phyloP scores from a whole-genome alignment of 306 rosid genomes.

The Trifolium dubium region DNA sequence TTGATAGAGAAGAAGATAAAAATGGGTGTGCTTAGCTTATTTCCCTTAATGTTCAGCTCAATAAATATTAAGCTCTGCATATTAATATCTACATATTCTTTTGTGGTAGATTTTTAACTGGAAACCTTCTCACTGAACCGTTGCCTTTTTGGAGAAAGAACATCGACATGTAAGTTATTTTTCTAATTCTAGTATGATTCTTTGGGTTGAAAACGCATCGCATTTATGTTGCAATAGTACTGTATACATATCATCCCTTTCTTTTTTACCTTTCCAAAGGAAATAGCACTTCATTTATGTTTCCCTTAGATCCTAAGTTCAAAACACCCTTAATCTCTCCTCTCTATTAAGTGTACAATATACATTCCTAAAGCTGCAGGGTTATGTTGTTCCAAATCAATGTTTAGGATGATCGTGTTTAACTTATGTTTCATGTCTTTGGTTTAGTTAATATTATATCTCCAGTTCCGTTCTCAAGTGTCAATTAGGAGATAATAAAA shows the following conservation, averaged over 20 bases:
- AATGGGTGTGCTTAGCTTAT: background rate
- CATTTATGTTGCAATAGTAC: background rate
- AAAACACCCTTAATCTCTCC: background rate
- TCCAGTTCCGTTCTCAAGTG: background rate
- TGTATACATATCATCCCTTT: background rate
- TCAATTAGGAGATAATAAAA: background rate
- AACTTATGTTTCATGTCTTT: background rate
- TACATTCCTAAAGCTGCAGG: background rate
- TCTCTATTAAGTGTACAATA: background rate
- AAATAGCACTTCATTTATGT: background rate
- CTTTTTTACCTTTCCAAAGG: background rate
- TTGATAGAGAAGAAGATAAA: background rate
- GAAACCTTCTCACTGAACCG: background rate
- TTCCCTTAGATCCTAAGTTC: background rate
- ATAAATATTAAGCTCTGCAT: background rate
- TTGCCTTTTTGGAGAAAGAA: background rate
- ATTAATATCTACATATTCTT: background rate
- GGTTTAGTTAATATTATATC: background rate
- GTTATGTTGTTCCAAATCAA: background rate
- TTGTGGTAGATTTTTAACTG: conserved; percentile 26
- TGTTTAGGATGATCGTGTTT: background rate
- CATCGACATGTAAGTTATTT: background rate
- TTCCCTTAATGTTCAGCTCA: background rate
- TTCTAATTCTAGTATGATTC: background rate
- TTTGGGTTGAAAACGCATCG: background rate